A percentile compares a stretch with the other conserved stretches of the same genome.
Evolutionary conservation across 2,329 filamentous ascomycete species (phyloP).

Genomic region (Sporothrix euskadiensis): DNA sequence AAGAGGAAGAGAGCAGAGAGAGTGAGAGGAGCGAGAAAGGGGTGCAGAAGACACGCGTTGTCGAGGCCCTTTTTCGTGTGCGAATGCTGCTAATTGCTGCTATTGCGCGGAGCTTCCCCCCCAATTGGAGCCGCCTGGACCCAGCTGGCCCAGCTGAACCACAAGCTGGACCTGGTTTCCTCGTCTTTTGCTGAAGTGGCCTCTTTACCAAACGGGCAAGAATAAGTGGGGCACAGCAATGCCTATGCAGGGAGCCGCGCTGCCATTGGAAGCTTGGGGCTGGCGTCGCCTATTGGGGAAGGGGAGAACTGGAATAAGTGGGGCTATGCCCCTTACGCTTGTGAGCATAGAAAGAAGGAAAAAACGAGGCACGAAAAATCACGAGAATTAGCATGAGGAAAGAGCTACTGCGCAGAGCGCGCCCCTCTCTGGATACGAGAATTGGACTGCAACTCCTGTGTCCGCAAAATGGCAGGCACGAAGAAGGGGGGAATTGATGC

Average conservation of each 20-base stretch:
- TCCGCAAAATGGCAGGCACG: background rate
- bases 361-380: background rate
- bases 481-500: background rate
- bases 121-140: background rate
- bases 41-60: conserved; percentile 21
- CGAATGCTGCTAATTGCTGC: background rate
- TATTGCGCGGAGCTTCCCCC: background rate
- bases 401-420: background rate
- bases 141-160: background rate
- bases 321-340: conserved; percentile 15
- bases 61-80: background rate
- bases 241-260: conserved; percentile 22
- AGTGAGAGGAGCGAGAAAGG: background rate
- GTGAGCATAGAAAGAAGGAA: background rate
- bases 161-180: background rate
- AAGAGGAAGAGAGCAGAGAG: background rate
- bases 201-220: conserved; percentile 22
- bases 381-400: conserved; percentile 1
- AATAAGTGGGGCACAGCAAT: background rate
- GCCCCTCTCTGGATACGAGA: background rate
- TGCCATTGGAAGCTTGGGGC: conserved; percentile 20
- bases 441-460: background rate
- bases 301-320: background rate
- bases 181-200: conserved; percentile 27
- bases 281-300: conserved; percentile 2